phyloP scores from a whole-genome alignment of 345 rosid species.

The Gossypioides kirkii region DNA sequence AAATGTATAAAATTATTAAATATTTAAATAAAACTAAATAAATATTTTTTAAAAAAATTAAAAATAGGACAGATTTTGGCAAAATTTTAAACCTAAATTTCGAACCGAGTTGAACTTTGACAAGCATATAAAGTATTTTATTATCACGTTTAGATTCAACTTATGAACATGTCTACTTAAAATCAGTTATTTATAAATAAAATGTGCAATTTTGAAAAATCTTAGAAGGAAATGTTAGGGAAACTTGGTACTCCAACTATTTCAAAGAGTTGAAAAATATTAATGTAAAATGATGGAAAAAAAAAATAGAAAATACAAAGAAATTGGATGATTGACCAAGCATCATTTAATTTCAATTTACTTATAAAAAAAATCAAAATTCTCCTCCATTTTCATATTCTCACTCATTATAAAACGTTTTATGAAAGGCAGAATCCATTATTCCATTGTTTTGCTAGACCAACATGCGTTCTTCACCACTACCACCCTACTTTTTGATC shows the following conservation, averaged over 20 bases:
- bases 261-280: neutral
- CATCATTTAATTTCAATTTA: neutral
- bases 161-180: no score
- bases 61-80: no score
- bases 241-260: neutral
- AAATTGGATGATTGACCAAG: neutral
- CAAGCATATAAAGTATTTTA: no score
- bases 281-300: neutral
- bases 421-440: neutral
- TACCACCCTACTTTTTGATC: neutral
- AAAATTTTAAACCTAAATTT: no score
- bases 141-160: no score
- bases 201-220: neutral
- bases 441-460: neutral
- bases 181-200: no score
- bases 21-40: no score
- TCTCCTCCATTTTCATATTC: neutral
- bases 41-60: no score
- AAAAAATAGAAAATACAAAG: neutral
- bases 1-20: no score
- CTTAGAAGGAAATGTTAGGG: neutral
- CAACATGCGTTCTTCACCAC: neutral
- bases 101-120: no score
- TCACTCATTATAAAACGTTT: no score
- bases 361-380: neutral